Base-by-base conservation (phyloP, 208 protist species). In the Acanthamoeba triangularis region DNA sequence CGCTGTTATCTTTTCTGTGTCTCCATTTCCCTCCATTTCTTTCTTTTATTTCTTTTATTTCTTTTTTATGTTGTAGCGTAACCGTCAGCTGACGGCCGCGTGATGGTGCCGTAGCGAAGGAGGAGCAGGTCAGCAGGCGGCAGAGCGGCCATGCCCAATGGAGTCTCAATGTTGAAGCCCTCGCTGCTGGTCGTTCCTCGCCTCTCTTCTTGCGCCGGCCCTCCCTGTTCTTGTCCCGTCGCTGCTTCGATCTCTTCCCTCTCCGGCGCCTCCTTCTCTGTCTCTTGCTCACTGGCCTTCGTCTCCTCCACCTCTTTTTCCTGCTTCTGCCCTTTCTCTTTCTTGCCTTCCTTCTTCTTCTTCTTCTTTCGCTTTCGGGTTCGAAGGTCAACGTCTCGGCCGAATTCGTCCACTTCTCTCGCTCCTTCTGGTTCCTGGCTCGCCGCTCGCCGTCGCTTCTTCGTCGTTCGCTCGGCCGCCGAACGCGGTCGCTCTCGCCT, bases 361-460 rank as follows among this genome's bases (percentile, higher is more conserved):
- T 2, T 13, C 6, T 25, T 74, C 33, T 14, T 41, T 41, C 28
- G 13, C 13, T 84, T 84, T 28, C 41, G 35, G 2, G 20, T 23
- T 1, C 72, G 30, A 5, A 80, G 35, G 20, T 8, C 44, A 5
- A 84, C 25, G 18, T 84, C 37, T 44, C 76, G 35, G 18, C 76
- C 76, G 23, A 84, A 84, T 11, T 84, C 76, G 10, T 84, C 76
- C 35, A 84, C 76, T 37, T 56, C 28, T 8, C 76, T n/a, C 18
- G 76, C 2, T 28, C 28, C 76, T 56, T 41, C 28, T 33, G 18
- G 28, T 30, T 69, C n/a, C n/a, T 69, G 63, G 63, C 11, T 69
- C 63, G 28, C 23, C 63, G 3, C 67, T 74, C 67, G 67, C 33
- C 35, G 67, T 16, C 67, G 67, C 67, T 76, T 84, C 37, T 8